These are phyloP conservation scores for Cerioporus squamosus DNA, from an alignment of 1,284 basidiomycete genomes.

Conservation along the genomic window DNA sequence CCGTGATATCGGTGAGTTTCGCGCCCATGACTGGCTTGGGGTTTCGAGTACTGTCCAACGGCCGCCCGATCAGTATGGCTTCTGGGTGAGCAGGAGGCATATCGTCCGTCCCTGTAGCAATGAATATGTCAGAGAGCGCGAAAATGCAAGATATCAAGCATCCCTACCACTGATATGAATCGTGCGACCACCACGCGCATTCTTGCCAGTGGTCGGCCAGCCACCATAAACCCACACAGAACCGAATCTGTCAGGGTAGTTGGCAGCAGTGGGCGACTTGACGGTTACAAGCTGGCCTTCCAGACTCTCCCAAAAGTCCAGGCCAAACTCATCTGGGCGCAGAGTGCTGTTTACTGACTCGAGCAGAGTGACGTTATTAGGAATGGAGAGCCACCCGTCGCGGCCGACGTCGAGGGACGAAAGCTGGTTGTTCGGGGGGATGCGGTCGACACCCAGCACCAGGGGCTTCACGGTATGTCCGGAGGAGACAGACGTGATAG, in stretches of 20 bases:
- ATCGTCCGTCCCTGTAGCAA: slow-evolving; percentile 44
- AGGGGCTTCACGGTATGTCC: slow-evolving; percentile 51
- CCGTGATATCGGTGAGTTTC: slow-evolving; percentile 55
- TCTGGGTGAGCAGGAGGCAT: slow-evolving; percentile 64
- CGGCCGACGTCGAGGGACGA: slow-evolving; percentile 54
- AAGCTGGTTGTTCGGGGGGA: slow-evolving; percentile 54
- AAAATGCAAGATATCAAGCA: neutral
- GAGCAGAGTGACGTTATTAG: slow-evolving; percentile 56
- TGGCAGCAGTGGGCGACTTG: slow-evolving; percentile 49
- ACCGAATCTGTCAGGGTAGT: slow-evolving; percentile 57
- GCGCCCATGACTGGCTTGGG: slow-evolving; percentile 54
- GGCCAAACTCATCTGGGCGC: slow-evolving; percentile 53
- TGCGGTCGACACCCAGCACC: slow-evolving; percentile 58
- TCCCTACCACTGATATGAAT: slow-evolving; percentile 47
- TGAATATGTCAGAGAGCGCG: neutral
- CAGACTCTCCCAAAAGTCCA: slow-evolving; percentile 71
- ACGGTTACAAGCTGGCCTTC: slow-evolving; percentile 65
- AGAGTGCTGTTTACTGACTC: slow-evolving; percentile 51
- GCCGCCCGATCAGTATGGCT: slow-evolving; percentile 54
- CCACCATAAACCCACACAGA: slow-evolving; percentile 65
- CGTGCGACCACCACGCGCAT: slow-evolving; percentile 60
- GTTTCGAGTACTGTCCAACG: slow-evolving; percentile 60
- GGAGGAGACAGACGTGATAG: slow-evolving; percentile 50
- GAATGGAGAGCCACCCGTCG: slow-evolving; percentile 60
- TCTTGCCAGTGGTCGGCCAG: slow-evolving; percentile 62